phyloP scores from a whole-genome alignment of 495 filamentous ascomycete species.

The Stereocaulon alpinum region DNA sequence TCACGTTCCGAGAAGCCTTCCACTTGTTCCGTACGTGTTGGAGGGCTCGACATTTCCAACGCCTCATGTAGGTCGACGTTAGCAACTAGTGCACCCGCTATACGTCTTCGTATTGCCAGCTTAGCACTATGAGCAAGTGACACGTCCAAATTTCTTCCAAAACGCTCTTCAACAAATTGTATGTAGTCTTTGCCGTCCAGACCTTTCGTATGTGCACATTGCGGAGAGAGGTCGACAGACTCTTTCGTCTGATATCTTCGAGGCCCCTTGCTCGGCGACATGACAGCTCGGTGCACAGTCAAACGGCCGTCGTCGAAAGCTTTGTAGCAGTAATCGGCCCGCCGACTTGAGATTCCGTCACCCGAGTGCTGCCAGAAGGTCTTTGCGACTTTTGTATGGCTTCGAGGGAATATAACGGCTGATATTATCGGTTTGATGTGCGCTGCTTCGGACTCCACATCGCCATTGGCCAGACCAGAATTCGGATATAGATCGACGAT shows the following conservation, averaged over 20 bases:
- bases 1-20: constrained; percentile 75
- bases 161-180: constrained; percentile 87
- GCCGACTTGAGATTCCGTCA: constrained; percentile 85
- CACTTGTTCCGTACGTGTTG: constrained; percentile 31
- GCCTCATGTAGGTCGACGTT: constrained; percentile 60
- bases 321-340: constrained; percentile 76
- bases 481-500: constrained; percentile 54
- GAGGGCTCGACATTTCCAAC: constrained; percentile 31
- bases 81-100: constrained; percentile 73
- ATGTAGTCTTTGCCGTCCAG: constrained; percentile 53
- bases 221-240: constrained; percentile 35
- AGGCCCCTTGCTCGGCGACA: constrained; percentile 44
- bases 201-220: constrained; percentile 9
- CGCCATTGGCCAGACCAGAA: constrained; percentile 26
- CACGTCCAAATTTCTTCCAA: constrained; percentile 79
- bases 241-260: constrained; percentile 57
- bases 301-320: constrained; percentile 64
- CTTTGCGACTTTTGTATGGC: constrained; percentile 61
- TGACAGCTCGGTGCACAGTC: constrained; percentile 15
- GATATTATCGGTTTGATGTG: constrained; percentile 39
- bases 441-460: constrained; percentile 11
- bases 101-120: constrained; percentile 71
- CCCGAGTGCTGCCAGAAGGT: constrained; percentile 94
- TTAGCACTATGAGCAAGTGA: constrained; percentile 72
- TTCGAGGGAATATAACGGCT: constrained; percentile 59